Evolutionary conservation across 305 asterid genomes (phyloP).

Genomic region (Fraxinus sp.): DNA sequence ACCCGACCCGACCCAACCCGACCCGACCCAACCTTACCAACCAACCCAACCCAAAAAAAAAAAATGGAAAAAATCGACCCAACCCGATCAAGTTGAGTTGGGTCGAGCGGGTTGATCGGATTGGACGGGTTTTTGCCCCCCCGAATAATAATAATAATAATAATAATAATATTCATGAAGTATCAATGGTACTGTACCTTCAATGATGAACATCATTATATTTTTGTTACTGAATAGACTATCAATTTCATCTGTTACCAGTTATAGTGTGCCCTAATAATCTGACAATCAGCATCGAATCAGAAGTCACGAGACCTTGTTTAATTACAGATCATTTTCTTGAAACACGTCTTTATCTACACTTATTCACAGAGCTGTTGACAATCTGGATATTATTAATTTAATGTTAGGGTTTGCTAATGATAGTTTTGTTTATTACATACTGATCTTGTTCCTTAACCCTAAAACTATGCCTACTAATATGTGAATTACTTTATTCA

Average conservation of each 20-base stretch:
- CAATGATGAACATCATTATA: slow-evolving; percentile 5
- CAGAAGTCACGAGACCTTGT: slow-evolving; percentile 15
- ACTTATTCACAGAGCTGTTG: not conserved
- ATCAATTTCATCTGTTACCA: slow-evolving; percentile 37
- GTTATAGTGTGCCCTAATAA: slow-evolving; percentile 33
- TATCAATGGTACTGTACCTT: not conserved
- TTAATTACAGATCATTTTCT: slow-evolving; percentile 28
- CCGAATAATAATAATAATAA: too few species aligned
- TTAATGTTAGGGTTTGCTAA: slow-evolving; percentile 22
- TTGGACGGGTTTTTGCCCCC: too few species aligned
- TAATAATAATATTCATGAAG: not conserved
- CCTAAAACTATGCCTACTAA: slow-evolving; percentile 42
- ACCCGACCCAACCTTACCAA: too few species aligned
- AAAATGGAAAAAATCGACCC: too few species aligned
- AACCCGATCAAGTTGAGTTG: too few species aligned
- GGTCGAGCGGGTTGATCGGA: too few species aligned
- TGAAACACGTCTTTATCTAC: slow-evolving; percentile 8
- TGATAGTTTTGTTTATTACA: slow-evolving; percentile 14
- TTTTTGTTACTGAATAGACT: slow-evolving; percentile 29
- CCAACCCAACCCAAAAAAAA: too few species aligned
- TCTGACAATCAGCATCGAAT: slow-evolving; percentile 37
- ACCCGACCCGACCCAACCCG: too few species aligned
- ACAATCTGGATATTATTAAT: slow-evolving; percentile 9
- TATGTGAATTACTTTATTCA: slow-evolving; percentile 22
- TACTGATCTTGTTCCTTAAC: slow-evolving; percentile 31